These are phyloP conservation scores for Meira miltonrushii DNA, from an alignment of 1,284 basidiomycete genomes.

Conservation along the genomic window DNA sequence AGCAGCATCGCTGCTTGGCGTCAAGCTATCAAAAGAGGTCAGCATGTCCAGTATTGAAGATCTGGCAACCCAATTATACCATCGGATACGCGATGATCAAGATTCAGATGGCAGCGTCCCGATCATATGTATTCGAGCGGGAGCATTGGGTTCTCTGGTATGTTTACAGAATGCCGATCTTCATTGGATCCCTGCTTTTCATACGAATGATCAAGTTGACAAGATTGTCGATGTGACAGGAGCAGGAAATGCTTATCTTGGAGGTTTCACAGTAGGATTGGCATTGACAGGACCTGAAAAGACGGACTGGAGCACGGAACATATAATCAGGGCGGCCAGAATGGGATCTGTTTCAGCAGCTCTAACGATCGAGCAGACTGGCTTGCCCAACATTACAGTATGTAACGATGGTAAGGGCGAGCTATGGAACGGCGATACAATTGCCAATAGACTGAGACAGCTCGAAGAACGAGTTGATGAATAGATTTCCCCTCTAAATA, in stretches of 20 bases:
- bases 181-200: conserved; percentile 2
- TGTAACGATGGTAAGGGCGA: neutral
- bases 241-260: conserved; percentile 13
- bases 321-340: neutral
- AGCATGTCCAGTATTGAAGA: neutral
- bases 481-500: neutral
- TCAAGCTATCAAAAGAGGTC: neutral
- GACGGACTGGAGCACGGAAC: neutral
- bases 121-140: neutral
- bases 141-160: conserved; percentile 1
- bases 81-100: too few relatives aligned
- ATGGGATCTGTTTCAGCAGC: conserved; percentile 9
- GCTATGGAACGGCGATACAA: conserved; percentile 3
- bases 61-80: neutral
- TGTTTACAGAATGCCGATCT: neutral
- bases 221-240: conserved; percentile 13
- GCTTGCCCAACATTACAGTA: neutral
- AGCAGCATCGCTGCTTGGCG: conserved; percentile 13
- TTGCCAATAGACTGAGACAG: neutral
- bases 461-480: neutral
- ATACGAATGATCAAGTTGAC: conserved; percentile 4
- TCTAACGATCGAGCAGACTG: conserved; percentile 5
- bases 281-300: neutral
- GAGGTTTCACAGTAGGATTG: conserved; percentile 10
- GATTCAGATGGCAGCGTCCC: neutral